Percentiles rank a stretch among this genome's conserved stretches.
phyloP scores from a whole-genome alignment of 345 rosid species.

The Luvunga scandens region DNA sequence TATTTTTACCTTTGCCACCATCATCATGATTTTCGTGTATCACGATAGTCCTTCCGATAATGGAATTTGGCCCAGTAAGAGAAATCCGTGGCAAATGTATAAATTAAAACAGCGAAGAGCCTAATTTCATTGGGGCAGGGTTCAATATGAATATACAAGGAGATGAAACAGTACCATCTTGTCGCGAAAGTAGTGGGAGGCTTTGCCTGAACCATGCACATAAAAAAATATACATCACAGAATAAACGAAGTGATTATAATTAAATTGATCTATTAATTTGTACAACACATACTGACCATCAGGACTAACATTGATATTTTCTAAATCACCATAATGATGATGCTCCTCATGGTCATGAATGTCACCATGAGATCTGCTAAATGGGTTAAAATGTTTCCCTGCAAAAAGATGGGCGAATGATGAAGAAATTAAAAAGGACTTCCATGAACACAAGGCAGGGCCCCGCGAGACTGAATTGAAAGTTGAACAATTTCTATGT shows the following conservation, averaged over 20 bases:
- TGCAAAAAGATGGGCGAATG: constrained; percentile 23
- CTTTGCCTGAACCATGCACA: too few relatives aligned
- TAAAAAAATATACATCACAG: background rate
- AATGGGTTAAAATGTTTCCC: constrained; percentile 91
- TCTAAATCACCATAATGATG: constrained; percentile 97
- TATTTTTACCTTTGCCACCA: constrained; percentile 49
- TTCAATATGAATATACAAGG: background rate
- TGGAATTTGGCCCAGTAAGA: constrained; percentile 69
- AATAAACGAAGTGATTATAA: background rate
- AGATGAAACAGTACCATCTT: constrained; percentile 37
- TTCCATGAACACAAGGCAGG: too few relatives aligned
- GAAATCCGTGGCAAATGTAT: constrained; percentile 49
- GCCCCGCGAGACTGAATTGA: too few relatives aligned
- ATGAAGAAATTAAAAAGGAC: background rate
- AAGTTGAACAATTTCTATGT: too few relatives aligned
- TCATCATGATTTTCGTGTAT: constrained; percentile 90
- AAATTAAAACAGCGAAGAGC: background rate
- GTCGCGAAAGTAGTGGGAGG: constrained; percentile 27
- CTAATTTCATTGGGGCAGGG: too few relatives aligned
- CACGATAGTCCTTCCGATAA: constrained; percentile 88
- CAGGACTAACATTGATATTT: constrained; percentile 68
- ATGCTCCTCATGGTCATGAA: constrained; percentile 50
- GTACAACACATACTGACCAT: constrained; percentile 41
- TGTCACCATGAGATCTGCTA: constrained; percentile 78
- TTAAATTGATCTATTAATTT: background rate